Base-by-base conservation (phyloP, 2,329 filamentous ascomycete genomes). In the Aspergillus oerlinghausenensis region DNA sequence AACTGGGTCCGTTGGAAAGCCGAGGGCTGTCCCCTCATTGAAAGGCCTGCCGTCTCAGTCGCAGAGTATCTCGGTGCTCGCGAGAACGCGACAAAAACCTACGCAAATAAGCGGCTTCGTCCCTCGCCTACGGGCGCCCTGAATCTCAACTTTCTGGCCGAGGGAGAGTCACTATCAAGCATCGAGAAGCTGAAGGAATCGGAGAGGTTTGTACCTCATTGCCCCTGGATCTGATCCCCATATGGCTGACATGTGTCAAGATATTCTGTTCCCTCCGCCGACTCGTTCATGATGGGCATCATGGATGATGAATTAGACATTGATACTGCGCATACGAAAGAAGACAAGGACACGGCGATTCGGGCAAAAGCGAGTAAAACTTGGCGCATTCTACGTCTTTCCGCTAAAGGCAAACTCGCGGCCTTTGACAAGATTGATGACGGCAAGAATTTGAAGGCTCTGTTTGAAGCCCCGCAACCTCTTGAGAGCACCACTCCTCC, bases 1-100 rank as follows among this genome's bases (percentile, higher is more conserved):
- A 97, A 97, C 70, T 99, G 95, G 95, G 92, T 95, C 48, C 88
- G 92, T 60, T 99, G 94, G 94, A 99, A 99, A 77, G 88, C 93
- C 58, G 92, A 97, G 71, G 90, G 88, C 63, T 99, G 94, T 71
- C 90, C 91, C 25, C 84, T 88, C 5, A 97, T 99, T 67, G 87
- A 92, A 68, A 84, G 85, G 58, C 84, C 88, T 23, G 79, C 90
- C 10, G 82, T 97, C 29, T 82, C 87, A 2, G 81, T 87, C 1
- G 75, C 84, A 28, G 83, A 88, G 49, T 93, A 92, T 70, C 74
- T 86, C 42, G 82, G 86, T 54, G 88, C 92, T 25, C 88, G 88
- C 70, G 78, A 81, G 29, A 79, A 83, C 49, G 87, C 87, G 3
- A 81, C 83, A 60, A 86, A 84, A 62, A 80, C 85, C 11, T 88